These are phyloP conservation scores for Tulasnella sp. DNA, from an alignment of 768 basidiomycete genomes.

Conservation along the genomic window DNA sequence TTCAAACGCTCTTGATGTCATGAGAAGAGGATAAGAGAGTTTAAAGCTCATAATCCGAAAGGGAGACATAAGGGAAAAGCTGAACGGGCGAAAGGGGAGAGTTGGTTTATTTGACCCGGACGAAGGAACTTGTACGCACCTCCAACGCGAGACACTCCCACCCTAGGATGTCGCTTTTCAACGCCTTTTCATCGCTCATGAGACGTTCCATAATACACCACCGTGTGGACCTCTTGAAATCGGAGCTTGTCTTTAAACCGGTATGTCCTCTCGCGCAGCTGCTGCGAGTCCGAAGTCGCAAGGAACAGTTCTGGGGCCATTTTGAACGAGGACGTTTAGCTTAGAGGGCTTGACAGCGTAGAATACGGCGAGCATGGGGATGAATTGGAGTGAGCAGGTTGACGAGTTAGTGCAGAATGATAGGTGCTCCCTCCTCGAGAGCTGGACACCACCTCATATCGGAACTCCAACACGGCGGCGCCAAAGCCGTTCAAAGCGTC, in stretches of 20 bases:
- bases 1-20: background rate
- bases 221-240: background rate
- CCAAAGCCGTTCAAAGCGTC: no score
- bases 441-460: no score
- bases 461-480: no score
- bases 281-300: conserved; percentile 1
- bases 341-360: background rate
- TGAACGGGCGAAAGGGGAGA: no score
- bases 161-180: background rate
- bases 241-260: background rate
- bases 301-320: background rate
- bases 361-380: background rate
- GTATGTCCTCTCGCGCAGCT: background rate
- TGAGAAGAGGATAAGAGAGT: background rate
- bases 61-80: background rate
- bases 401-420: background rate
- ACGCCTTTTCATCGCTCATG: background rate
- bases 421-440: no score
- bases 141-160: background rate
- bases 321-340: background rate
- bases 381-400: background rate
- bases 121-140: background rate
- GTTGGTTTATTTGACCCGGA: no score
- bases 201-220: background rate
- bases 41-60: background rate